A percentile compares a stretch with the other conserved stretches of the same genome.
Conservation (phyloP, 495 filamentous ascomycete species). For the Trichoderma parareesei region DNA sequence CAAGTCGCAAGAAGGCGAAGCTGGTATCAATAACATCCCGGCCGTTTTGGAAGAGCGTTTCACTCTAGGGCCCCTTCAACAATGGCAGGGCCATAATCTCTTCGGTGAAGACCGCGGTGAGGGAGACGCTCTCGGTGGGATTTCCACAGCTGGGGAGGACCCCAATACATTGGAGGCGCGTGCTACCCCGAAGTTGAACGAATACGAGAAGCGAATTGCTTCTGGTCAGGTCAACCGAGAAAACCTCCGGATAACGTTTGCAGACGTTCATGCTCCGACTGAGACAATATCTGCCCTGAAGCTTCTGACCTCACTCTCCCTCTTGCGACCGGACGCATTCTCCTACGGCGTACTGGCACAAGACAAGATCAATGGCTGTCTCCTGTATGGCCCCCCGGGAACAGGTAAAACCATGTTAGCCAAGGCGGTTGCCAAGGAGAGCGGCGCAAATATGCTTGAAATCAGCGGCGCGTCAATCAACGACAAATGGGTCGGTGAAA, state of each 20-base stretch:
- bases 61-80: not conserved
- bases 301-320: conserved; percentile 79
- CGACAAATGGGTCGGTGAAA: conserved; percentile 94
- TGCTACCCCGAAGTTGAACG: conserved; percentile 20
- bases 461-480: conserved; percentile 62
- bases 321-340: conserved; percentile 88
- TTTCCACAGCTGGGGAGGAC: not conserved
- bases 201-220: conserved; percentile 75
- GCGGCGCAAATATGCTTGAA: conserved; percentile 69
- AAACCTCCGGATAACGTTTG: conserved; percentile 77
- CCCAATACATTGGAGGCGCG: not conserved
- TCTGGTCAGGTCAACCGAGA: conserved; percentile 72
- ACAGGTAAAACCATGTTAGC: conserved; percentile 94
- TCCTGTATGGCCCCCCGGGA: conserved; percentile 91
- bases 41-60: not conserved
- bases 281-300: conserved; percentile 85
- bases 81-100: not conserved
- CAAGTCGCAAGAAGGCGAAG: not conserved
- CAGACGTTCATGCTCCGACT: conserved; percentile 69
- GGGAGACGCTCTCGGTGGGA: not conserved
- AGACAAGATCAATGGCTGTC: conserved; percentile 79
- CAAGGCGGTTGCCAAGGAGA: conserved; percentile 93
- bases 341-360: conserved; percentile 89
- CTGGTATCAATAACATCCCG: not conserved
- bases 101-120: not conserved